phyloP scores from a whole-genome alignment of 345 rosid genomes.

The Physaria fendleri region DNA sequence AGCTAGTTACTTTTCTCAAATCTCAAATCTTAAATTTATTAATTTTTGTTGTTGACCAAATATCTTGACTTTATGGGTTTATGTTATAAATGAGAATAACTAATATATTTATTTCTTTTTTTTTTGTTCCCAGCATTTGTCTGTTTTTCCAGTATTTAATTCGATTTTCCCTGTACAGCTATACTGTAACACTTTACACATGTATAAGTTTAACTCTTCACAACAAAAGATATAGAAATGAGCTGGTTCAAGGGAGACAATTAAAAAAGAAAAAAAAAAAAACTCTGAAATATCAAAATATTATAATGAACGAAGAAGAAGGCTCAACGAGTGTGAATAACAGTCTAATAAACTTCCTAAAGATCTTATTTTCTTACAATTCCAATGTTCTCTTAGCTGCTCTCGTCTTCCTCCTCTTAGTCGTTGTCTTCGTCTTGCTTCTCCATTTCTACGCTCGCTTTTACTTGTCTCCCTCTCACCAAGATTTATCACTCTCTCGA shows the following conservation, averaged over 20 bases:
- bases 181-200: conserved; percentile 4
- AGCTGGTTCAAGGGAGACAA: background rate
- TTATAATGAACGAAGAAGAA: conserved; percentile 5
- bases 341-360: conserved; percentile 28
- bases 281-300: background rate
- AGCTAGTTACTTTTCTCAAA: background rate
- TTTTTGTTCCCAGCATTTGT: background rate
- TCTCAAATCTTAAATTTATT: background rate
- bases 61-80: conserved; percentile 23
- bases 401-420: conserved; percentile 56
- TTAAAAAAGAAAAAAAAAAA: too few species aligned
- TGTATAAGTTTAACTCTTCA: conserved; percentile 1
- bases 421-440: conserved; percentile 66
- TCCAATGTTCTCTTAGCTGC: conserved; percentile 71
- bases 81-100: background rate
- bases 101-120: background rate
- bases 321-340: background rate
- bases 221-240: conserved; percentile 5
- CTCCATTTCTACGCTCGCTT: conserved; percentile 81
- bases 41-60: conserved; percentile 7
- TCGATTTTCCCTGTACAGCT: background rate
- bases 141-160: background rate
- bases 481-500: conserved; percentile 21
- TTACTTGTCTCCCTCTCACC: conserved; percentile 48
- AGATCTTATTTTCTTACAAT: conserved; percentile 54